Base-by-base conservation (phyloP, 768 basidiomycete species). In the Tricholoma terreum region DNA sequence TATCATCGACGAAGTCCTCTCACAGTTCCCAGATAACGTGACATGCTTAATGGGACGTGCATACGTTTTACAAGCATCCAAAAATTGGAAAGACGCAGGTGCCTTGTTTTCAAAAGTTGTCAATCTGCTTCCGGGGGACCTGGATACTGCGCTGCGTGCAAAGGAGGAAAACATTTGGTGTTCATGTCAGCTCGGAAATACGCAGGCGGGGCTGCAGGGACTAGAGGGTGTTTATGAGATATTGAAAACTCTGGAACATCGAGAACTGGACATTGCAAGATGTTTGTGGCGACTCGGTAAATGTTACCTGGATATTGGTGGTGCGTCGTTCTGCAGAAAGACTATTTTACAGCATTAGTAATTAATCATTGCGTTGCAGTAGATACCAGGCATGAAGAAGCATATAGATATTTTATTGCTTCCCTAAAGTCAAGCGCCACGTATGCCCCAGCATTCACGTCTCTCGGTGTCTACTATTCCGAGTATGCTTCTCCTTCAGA, bases 371-470 rank as follows among this genome's bases (percentile, higher is more conserved):
- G 15, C 14, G 50, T 15, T 24, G 17, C 33, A 21, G 17, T 63
- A 88, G 86, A 67, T 35, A 68, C 75, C 5, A 72, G 75, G 10
- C 77, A 77, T 6, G 82, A 90, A 58, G 81, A 85, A 57, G 87
- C 92, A 0, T 97, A 90, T 71, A 80, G 83, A 14, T 77, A 80
- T 65, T 97, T 90, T 73, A 90, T 97, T 60, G 75, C 79, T 3
- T 80, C 96, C 0, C 80, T 98, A 31, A 91, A 92, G 66, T 84
- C 81, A 30, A 81, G 83, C 51, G 70, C 90, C 0, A 77, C 82
- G 8, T 97, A 87, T 68, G 94, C 96, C 0, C 89, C 97, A 1
- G 87, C 97, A 0, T 98, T 93, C 69, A 96, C 96, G 3, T 93
- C 93, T 1, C 83, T 99, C 2, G 97, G 97, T 6, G 76, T 92